phyloP scores from a whole-genome alignment of 345 rosid species.

The Turnera subulata region DNA sequence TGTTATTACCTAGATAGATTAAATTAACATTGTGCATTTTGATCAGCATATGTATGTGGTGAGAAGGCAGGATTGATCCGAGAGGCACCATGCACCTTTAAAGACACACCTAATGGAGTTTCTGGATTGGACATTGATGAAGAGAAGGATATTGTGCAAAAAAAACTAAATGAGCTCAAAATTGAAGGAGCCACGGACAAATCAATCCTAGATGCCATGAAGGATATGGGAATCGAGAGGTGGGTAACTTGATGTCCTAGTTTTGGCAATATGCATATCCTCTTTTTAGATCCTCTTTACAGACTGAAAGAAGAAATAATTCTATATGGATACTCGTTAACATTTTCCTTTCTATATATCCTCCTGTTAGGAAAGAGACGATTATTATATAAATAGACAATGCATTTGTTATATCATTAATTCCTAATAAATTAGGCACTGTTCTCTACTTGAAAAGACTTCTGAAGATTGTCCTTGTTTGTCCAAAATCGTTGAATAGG shows the following conservation, averaged over 20 bases:
- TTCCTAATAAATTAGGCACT: no score
- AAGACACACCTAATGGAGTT: conserved; percentile 48
- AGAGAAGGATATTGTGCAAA: conserved; percentile 40
- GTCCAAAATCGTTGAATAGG: conserved; percentile 4
- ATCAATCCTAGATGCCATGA: conserved; percentile 40
- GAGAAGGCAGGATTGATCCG: conserved; percentile 41
- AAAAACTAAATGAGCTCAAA: conserved; percentile 38
- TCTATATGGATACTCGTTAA: no score
- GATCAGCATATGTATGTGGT: conserved; percentile 34
- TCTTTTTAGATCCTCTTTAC: no score
- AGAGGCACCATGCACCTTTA: conserved; percentile 39
- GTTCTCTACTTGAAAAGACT: no score
- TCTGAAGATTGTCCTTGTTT: no score
- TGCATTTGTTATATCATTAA: no score
- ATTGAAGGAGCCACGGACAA: conserved; percentile 31
- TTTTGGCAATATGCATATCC: no score
- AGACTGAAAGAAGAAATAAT: no score
- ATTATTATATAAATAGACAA: no score
- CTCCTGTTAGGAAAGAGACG: no score
- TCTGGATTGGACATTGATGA: conserved; percentile 38
- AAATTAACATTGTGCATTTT: neutral
- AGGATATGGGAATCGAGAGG: conserved; percentile 58
- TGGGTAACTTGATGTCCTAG: conserved; percentile 1
- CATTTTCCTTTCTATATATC: no score
- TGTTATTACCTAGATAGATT: neutral